Conservation (phyloP, 176 grass and related monocot genomes). For the Oryza meridionalis region DNA sequence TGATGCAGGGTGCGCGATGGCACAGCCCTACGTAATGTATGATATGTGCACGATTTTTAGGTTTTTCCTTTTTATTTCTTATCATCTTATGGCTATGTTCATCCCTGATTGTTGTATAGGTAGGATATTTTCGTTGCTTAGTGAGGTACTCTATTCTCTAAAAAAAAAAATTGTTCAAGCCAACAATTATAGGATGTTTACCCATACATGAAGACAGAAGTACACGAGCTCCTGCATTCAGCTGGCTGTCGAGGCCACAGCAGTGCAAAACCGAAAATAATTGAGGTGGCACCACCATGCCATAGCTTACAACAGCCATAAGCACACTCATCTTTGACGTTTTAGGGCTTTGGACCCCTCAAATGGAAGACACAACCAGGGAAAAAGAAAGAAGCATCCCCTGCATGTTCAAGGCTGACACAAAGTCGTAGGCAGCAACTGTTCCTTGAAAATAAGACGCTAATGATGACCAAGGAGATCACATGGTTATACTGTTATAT, state of each 20-base stretch:
- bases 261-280: slow-evolving; percentile 11
- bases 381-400: slow-evolving; percentile 26
- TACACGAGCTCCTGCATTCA: background rate
- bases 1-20: no score
- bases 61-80: no score
- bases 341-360: background rate
- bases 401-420: slow-evolving; percentile 40
- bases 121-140: no score
- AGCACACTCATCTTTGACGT: background rate
- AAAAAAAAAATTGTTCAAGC: no score
- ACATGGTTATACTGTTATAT: slow-evolving; percentile 40
- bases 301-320: slow-evolving; percentile 6
- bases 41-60: no score
- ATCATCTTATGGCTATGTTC: no score
- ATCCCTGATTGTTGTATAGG: no score
- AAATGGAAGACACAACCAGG: slow-evolving; percentile 20
- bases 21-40: no score
- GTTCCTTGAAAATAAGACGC: slow-evolving; percentile 44
- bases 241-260: background rate
- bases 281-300: slow-evolving; percentile 11
- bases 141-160: no score
- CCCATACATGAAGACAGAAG: background rate
- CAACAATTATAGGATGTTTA: no score
- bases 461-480: slow-evolving; percentile 42
- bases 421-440: slow-evolving; percentile 40